Evolutionary conservation across 345 rosid species (phyloP), one percentile per base, ranked within the genome.

Genomic region (Nasturtium officinale): DNA sequence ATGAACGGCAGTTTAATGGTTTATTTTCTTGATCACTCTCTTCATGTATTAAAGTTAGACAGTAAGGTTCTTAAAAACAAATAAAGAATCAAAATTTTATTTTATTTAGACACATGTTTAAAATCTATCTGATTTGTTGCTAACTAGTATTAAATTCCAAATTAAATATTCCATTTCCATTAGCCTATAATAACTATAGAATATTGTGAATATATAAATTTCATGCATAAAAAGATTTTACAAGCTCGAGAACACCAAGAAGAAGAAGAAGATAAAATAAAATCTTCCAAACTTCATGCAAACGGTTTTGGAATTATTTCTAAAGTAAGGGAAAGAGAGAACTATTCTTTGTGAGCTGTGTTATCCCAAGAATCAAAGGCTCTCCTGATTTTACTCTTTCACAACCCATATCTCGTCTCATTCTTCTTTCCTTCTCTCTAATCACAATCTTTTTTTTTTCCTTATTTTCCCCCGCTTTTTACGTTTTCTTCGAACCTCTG

Each of bases 371-470:
- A 76, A 61, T 68, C 51, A 69, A 69, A 51, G 58, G 79, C 51
- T 53, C 65, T 9, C 79, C 79, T 23, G 64, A 76, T 76, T 61
- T 61, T 15, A 53, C 70, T 76, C 78, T 75, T 51, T 60, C 46
- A 23, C 53, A 67, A 74, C 59, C 61, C 78, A 59, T 67, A 74
- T 75, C 68, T 74, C 65, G 20, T 15, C 11, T 54, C 35, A 28
- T 73, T 47, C 16, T 67, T 20, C 63, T 75, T 69, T 53, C 79
- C 67, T 61, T 68, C 46, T 58, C 54, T 59, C 40, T 32, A 20
- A 59, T 74, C 73, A 20, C 67, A 50, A 74, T 58, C 60, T 52
- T 51, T 43, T 29, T 37, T 68, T 37, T 75, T 75, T 45, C 52
- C 59, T 54, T 45, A 12, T 38, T 69, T 48, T 23, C 33, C 28